These are phyloP conservation scores for Nemania diffusa DNA, from an alignment of 2,329 filamentous ascomycete species.

Conservation along the genomic window DNA sequence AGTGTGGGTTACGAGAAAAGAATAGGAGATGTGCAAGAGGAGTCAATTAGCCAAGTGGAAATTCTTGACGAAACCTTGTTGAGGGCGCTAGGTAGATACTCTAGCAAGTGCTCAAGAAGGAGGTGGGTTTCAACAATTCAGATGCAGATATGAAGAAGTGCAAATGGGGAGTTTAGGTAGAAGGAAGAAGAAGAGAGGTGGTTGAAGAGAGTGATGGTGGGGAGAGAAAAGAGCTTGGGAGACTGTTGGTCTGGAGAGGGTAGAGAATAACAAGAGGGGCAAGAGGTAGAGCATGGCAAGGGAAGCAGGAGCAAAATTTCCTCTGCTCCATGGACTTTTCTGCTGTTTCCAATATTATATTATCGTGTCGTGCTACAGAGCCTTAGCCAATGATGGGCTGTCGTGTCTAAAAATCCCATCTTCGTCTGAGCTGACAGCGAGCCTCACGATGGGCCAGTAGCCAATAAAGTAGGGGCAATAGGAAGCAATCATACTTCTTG, in stretches of 20 bases:
- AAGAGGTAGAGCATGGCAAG: neutral
- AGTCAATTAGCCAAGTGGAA: neutral
- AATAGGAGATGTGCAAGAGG: neutral
- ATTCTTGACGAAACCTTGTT: neutral
- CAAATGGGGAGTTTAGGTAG: neutral
- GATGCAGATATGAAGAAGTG: neutral
- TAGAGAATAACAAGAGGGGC: neutral
- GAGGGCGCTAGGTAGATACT: too few species aligned
- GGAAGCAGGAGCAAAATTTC: neutral
- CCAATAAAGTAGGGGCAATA: neutral
- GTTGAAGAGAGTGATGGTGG: neutral
- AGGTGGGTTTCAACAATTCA: neutral
- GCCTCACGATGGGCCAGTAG: conserved; percentile 2
- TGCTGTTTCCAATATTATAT: neutral
- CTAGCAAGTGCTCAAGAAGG: neutral
- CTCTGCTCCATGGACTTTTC: neutral
- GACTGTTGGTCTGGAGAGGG: neutral
- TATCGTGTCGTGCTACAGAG: neutral
- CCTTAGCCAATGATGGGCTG: neutral
- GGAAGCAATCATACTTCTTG: neutral
- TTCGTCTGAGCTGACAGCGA: conserved; percentile 7
- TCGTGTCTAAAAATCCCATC: neutral
- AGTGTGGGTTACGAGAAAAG: neutral
- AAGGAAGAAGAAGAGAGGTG: neutral
- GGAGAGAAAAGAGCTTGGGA: neutral